phyloP scores from a whole-genome alignment of 495 filamentous ascomycete genomes.

The Xylaria palmicola region DNA sequence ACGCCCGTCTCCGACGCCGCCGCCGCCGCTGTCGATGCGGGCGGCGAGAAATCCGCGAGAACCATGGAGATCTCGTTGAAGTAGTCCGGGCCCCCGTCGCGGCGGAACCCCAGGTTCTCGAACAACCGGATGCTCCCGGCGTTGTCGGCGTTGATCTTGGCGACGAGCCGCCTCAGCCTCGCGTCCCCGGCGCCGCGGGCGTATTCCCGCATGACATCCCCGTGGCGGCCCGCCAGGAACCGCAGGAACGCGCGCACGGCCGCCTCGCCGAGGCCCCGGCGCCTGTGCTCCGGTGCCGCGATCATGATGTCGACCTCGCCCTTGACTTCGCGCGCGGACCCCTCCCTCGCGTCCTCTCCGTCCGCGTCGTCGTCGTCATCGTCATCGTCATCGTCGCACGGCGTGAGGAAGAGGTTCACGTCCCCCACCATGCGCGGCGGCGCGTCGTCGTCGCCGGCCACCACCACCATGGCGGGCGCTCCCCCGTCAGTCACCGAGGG shows the following conservation, averaged over 20 bases:
- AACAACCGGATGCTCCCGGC: conserved; percentile 43
- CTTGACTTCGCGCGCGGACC: conserved; percentile 34
- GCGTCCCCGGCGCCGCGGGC: not conserved
- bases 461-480: conserved; percentile 11
- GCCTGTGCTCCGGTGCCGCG: conserved; percentile 56
- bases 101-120: conserved; percentile 43
- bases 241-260: conserved; percentile 65
- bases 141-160: conserved; percentile 46
- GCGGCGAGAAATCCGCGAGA: conserved; percentile 22
- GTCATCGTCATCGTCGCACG: conserved; percentile 37
- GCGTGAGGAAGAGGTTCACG: conserved; percentile 77
- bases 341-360: not conserved
- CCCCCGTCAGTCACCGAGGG: not conserved
- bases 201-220: conserved; percentile 61
- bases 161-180: conserved; percentile 39
- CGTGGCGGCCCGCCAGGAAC: conserved; percentile 55
- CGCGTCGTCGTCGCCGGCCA: conserved; percentile 48
- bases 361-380: conserved; percentile 16
- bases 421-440: conserved; percentile 73
- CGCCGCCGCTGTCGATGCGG: not conserved
- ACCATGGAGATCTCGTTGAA: conserved; percentile 51
- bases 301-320: conserved; percentile 93
- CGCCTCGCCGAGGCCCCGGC: conserved; percentile 64
- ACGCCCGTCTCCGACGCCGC: not conserved
- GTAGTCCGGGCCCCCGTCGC: conserved; percentile 47